Evolutionary conservation across 2,329 filamentous ascomycete genomes (phyloP).

Genomic region (Claviceps sorghi): DNA sequence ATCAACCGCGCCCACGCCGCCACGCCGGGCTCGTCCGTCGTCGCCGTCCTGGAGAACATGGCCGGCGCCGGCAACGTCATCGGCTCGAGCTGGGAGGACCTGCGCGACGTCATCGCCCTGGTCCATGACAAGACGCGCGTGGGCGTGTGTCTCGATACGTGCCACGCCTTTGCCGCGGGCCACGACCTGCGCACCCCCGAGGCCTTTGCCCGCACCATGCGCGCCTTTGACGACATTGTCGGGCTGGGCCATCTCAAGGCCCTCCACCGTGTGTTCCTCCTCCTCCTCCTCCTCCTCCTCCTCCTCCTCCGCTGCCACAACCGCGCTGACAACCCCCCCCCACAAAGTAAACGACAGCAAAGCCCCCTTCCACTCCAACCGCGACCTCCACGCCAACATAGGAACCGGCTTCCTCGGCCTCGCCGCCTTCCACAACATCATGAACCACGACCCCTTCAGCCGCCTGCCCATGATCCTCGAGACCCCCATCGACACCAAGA

Average conservation of each 20-base stretch:
- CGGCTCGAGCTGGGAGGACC: slow-evolving; percentile 71
- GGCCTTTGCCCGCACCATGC: slow-evolving; percentile 58
- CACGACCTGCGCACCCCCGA: slow-evolving; percentile 72
- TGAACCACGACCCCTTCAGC: slow-evolving; percentile 67
- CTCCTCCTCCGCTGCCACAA: too few species aligned
- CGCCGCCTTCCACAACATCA: slow-evolving; percentile 75
- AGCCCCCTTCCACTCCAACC: slow-evolving; percentile 64
- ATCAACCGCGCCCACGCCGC: slow-evolving; percentile 70
- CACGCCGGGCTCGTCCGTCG: slow-evolving; percentile 46
- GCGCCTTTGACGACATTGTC: slow-evolving; percentile 62
- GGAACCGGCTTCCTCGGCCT: slow-evolving; percentile 88
- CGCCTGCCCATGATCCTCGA: slow-evolving; percentile 84
- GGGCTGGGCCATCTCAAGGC: slow-evolving; percentile 70
- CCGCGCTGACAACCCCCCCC: background rate
- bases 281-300: background rate
- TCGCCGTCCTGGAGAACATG: slow-evolving; percentile 91
- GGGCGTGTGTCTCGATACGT: slow-evolving; percentile 92
- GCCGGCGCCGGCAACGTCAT: slow-evolving; percentile 79
- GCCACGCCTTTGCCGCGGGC: slow-evolving; percentile 87
- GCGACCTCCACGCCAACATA: slow-evolving; percentile 91
- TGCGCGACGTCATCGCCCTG: slow-evolving; percentile 66
- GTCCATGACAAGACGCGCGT: slow-evolving; percentile 72
- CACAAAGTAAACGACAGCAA: slow-evolving; percentile 79
- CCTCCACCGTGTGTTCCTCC: slow-evolving; percentile 42
- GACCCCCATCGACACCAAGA: slow-evolving; percentile 73